Evolutionary conservation across 139 green algal species (phyloP), one percentile per base, ranked within the genome.

Genomic region (Closterium sp.): DNA sequence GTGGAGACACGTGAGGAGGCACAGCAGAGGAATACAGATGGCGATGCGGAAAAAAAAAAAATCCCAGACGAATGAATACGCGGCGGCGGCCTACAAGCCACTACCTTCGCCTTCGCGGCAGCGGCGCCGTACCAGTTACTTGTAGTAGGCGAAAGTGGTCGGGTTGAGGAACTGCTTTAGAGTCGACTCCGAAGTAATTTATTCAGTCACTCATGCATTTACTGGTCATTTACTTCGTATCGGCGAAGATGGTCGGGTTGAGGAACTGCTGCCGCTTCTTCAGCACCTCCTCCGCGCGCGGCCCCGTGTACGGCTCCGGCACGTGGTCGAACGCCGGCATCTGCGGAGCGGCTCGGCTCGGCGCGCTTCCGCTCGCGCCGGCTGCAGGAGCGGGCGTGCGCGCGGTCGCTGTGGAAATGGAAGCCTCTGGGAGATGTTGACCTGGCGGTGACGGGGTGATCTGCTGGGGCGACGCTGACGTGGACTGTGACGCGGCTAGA

Each of bases 171-270:
- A 96, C 32, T 38, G 3, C 32, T 38, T 38, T 38, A 7, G 32
- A 38, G 32, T 38, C 32, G 32, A 38, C 32, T 31, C 96, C 2
- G 3, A 38, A 38, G 32, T 38, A 2, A 38, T 38, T 38, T 38
- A 38, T 38, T 38, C 32, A 38, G 2, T 38, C 32, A 38, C 3
- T 38, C 3, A n/a, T n/a, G n/a, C n/a, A n/a, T n/a, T n/a, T n/a
- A n/a, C n/a, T n/a, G n/a, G n/a, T n/a, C n/a, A n/a, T n/a, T n/a
- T n/a, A n/a, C n/a, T n/a, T n/a, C n/a, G n/a, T n/a, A n/a, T 97
- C 97, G 28, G 95, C 94, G 89, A 97, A 97, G 0, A 99, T 94
- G 0, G 96, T 97, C 97, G 98, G 98, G 91, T 96, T 99, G 0
- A 99, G 92, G 89, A 96, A 96, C 31, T 96, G 34, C 94, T 98